A percentile compares a stretch with the other conserved stretches of the same genome.
Evolutionary conservation across 1,284 basidiomycete genomes (phyloP).

Genomic region (Phylloboletellus chloephorus): DNA sequence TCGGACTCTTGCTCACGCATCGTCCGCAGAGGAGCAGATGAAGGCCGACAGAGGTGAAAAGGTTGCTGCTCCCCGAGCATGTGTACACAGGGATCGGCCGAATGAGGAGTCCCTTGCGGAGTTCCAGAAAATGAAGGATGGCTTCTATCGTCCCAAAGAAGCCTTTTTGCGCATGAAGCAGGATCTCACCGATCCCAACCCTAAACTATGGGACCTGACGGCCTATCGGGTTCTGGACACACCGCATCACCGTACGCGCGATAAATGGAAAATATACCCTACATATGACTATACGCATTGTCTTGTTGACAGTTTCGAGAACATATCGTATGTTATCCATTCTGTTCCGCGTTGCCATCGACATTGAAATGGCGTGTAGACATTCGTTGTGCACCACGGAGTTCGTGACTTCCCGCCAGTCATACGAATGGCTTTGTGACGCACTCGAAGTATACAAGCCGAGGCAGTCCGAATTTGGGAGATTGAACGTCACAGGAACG

Average conservation of each 20-base stretch:
- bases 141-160: constrained; percentile 85
- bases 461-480: constrained; percentile 96
- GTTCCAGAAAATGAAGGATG: constrained; percentile 92
- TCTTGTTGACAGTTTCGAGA: constrained; percentile 97
- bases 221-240: constrained; percentile 92
- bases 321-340: constrained; percentile 79
- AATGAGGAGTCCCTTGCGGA: constrained; percentile 81
- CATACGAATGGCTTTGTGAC: constrained; percentile 99
- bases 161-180: constrained; percentile 98
- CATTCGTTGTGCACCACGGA: constrained; percentile 98
- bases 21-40: constrained; percentile 77
- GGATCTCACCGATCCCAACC: constrained; percentile 89
- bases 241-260: constrained; percentile 89
- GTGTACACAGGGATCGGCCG: constrained; percentile 80
- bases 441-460: constrained; percentile 96
- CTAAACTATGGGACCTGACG: constrained; percentile 99
- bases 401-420: constrained; percentile 94
- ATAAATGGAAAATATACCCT: constrained; percentile 93
- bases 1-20: constrained; percentile 6
- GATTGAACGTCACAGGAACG: constrained; percentile 90
- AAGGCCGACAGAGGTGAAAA: constrained; percentile 80
- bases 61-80: constrained; percentile 79
- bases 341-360: not conserved
- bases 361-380: constrained; percentile 37
- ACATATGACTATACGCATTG: constrained; percentile 99